Conservation (phyloP, 305 asterid species). For the Galium porrigens region DNA sequence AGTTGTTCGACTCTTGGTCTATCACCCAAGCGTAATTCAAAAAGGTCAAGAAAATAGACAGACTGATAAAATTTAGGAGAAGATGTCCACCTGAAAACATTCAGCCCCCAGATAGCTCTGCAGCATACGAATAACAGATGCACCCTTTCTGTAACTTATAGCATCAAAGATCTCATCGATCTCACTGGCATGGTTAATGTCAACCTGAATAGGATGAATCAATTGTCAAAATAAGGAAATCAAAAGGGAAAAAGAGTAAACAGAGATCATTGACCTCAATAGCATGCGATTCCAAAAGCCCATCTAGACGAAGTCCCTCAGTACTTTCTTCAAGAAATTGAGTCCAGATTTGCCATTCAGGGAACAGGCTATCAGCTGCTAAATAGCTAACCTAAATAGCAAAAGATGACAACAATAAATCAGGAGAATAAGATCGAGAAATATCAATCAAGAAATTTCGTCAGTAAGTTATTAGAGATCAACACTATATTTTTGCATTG, state of each 20-base stretch:
- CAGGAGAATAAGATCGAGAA: conserved; percentile 3
- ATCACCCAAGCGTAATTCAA: neutral
- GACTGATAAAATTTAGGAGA: neutral
- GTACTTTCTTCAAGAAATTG: conserved; percentile 85
- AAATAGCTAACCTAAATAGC: conserved; percentile 71
- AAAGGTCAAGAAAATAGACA: neutral
- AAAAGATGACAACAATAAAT: conserved; percentile 9
- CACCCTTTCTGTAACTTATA: conserved; percentile 92
- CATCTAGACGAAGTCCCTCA: conserved; percentile 88
- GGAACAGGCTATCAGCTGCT: conserved; percentile 81
- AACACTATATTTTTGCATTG: neutral
- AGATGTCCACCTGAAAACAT: conserved; percentile 58
- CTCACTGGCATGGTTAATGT: conserved; percentile 74
- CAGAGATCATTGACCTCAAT: conserved; percentile 48
- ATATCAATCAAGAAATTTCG: conserved; percentile 11
- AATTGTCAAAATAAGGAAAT: conserved; percentile 10
- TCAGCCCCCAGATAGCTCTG: conserved; percentile 93
- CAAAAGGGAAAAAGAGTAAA: conserved; percentile 11
- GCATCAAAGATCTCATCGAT: conserved; percentile 95
- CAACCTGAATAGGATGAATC: conserved; percentile 52
- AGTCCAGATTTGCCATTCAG: conserved; percentile 95
- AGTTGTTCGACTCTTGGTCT: conserved; percentile 3
- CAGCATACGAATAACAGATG: conserved; percentile 89
- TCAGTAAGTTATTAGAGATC: neutral
- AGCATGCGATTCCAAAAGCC: conserved; percentile 88